phyloP scores from a whole-genome alignment of 2,329 filamentous ascomycete species.

The Xylaria multiplex region DNA sequence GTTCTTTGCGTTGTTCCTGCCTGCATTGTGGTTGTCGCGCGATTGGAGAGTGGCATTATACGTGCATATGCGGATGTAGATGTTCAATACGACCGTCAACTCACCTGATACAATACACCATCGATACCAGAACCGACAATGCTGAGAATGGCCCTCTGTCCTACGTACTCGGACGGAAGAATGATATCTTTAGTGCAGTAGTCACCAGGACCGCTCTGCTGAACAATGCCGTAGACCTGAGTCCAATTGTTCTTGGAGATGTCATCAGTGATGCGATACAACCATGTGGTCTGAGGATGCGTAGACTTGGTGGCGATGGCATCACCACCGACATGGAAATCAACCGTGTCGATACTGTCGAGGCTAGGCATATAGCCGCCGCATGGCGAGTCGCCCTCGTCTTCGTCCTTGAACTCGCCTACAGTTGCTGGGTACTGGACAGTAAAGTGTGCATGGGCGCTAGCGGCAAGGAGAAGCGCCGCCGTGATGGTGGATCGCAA shows the following conservation, averaged over 20 bases:
- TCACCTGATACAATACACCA: slow-evolving; percentile 66
- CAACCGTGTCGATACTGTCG: slow-evolving; percentile 49
- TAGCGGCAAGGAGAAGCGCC: slow-evolving; percentile 52
- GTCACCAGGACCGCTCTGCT: slow-evolving; percentile 64
- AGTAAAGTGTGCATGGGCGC: slow-evolving; percentile 64
- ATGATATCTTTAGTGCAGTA: slow-evolving; percentile 63
- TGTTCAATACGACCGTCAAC: slow-evolving; percentile 31
- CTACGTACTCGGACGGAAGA: slow-evolving; percentile 61
- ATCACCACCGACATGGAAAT: slow-evolving; percentile 69
- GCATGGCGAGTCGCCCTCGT: slow-evolving; percentile 61
- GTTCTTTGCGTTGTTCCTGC: not conserved
- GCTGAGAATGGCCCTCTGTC: slow-evolving; percentile 64
- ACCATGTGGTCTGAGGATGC: slow-evolving; percentile 65
- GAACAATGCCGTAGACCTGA: slow-evolving; percentile 62
- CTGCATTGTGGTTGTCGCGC: not conserved
- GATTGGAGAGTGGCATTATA: not conserved
- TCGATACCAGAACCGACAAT: slow-evolving; percentile 64
- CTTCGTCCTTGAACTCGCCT: slow-evolving; percentile 59
- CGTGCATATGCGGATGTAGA: not conserved
- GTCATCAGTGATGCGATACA: slow-evolving; percentile 67
- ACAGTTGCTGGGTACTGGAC: slow-evolving; percentile 60
- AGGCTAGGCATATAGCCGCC: slow-evolving; percentile 63
- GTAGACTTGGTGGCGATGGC: slow-evolving; percentile 58
- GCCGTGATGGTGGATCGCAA: slow-evolving; percentile 50
- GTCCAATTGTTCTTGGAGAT: slow-evolving; percentile 62